Conservation (phyloP, 805 yeast genomes). For the Metschnikowia gelsemii region DNA sequence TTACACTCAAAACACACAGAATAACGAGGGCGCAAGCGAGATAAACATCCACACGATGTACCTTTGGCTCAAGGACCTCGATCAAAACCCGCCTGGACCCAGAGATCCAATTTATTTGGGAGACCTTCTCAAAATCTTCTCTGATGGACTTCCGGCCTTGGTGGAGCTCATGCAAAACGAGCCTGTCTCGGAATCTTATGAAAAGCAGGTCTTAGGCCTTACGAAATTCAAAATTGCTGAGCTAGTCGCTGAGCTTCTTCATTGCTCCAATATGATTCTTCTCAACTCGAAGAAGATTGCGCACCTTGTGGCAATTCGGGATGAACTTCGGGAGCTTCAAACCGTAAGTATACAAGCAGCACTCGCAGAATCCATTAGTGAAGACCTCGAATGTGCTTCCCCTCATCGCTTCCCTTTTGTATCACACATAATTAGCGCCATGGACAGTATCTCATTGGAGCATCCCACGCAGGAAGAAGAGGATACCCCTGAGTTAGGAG, state of each 20-base stretch:
- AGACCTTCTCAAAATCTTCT: conserved; percentile 72
- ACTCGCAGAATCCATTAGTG: conserved; percentile 27
- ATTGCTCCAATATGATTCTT: conserved; percentile 95
- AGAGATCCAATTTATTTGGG: conserved; percentile 94
- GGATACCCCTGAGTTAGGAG: not conserved
- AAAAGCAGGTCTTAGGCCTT: conserved; percentile 67
- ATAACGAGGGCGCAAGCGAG: conserved; percentile 33
- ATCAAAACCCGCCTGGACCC: conserved; percentile 88
- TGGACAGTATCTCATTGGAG: conserved; percentile 39
- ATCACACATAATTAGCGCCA: conserved; percentile 35
- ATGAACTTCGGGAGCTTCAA: conserved; percentile 52
- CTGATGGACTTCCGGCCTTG: conserved; percentile 70
- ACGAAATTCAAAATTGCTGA: conserved; percentile 90
- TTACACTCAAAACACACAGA: conserved; percentile 57
- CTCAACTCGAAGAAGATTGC: conserved; percentile 77
- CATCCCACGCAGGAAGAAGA: conserved; percentile 25
- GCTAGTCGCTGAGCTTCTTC: conserved; percentile 87
- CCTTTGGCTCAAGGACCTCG: conserved; percentile 50
- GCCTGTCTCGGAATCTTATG: conserved; percentile 24
- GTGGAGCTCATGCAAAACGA: conserved; percentile 49
- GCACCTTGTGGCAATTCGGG: conserved; percentile 65
- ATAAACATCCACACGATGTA: conserved; percentile 43
- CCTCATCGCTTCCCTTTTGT: conserved; percentile 6
- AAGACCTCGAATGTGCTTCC: not conserved
- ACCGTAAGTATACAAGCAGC: conserved; percentile 46